Base-by-base conservation (phyloP, 225 moss, liverwort and hornwort genomes). In the Marchantia paleacea region DNA sequence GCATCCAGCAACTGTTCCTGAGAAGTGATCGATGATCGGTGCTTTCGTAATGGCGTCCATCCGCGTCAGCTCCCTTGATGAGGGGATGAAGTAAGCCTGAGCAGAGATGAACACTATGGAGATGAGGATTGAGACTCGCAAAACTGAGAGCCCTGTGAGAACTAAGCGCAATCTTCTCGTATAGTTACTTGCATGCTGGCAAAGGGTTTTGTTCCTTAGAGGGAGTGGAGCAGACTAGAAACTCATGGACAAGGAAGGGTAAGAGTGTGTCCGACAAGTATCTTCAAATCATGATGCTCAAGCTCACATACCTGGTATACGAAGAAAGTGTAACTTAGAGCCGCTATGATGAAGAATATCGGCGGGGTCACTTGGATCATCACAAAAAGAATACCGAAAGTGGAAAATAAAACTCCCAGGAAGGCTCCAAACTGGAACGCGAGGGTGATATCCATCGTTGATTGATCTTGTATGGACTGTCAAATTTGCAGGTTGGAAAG, bases 41-140 rank as follows among this genome's bases (percentile, higher is more conserved):
- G 89, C 89, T 69, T 89, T 89, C 6, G 86, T 89, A n/a, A 83
- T 63, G 72, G 84, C 86, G 81, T 89, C 86, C 75, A 89, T 75
- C 79, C 89, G 78, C 39, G 86, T 89, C 82, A 89, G 80, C 81
- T 89, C 86, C 79, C 89, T 83, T 9, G 89, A 86, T 69, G 89
- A 85, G 55, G 83, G 78, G 31, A 89, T 84, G 12, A 86, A 89
- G 79, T 85, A 89, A 11, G 85, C 83, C 89, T 89, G 86, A 47
- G 69, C 29, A 57, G 51, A 29, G 0, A 18, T 57, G 57, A 57
- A 55, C 29, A 57, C 0, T 72, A 53, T 12, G 50, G 11, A 57
- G 18, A 22, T 61, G 58, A 61, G 31, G 6, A 71, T 5, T 48
- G 1, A 49, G 49, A 8, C 71, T 50, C 51, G 19, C 22, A 62